Evolutionary conservation across 805 yeast genomes (phyloP).

Genomic region (Saccharomyces kudriavzevii): DNA sequence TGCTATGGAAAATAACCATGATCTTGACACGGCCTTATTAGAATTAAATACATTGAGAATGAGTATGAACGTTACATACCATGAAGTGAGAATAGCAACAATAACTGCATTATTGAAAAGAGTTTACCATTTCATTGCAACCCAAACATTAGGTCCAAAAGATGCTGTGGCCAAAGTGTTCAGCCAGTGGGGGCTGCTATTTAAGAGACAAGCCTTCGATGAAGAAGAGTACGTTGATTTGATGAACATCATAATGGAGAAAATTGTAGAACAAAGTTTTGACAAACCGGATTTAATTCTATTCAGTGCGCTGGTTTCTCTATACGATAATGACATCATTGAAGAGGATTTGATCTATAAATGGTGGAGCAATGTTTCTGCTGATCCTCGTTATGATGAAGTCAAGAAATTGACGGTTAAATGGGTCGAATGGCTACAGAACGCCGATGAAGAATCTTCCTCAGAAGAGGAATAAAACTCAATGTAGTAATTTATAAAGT

Average conservation of each 20-base stretch:
- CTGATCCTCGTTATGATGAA: slow-evolving; percentile 36
- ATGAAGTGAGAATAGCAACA: slow-evolving; percentile 83
- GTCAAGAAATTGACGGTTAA: slow-evolving; percentile 53
- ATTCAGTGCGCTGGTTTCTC: slow-evolving; percentile 40
- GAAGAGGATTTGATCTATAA: slow-evolving; percentile 70
- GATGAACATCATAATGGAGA: slow-evolving; percentile 37
- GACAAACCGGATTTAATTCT: slow-evolving; percentile 31
- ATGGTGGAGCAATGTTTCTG: slow-evolving; percentile 64
- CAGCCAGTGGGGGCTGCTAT: slow-evolving; percentile 72
- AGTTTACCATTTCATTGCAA: slow-evolving; percentile 63
- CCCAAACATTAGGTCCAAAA: slow-evolving; percentile 68
- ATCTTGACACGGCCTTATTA: slow-evolving; percentile 81
- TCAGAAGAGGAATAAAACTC: slow-evolving; percentile 41
- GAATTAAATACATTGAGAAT: slow-evolving; percentile 91
- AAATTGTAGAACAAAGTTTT: slow-evolving; percentile 18
- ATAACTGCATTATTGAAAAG: slow-evolving; percentile 61
- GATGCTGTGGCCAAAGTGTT: slow-evolving; percentile 73
- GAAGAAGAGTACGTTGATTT: slow-evolving; percentile 71
- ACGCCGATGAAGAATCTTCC: slow-evolving; percentile 57
- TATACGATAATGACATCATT: slow-evolving; percentile 75
- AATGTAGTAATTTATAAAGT: neutral
- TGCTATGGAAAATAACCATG: slow-evolving; percentile 88
- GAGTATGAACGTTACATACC: slow-evolving; percentile 95
- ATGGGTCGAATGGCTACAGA: slow-evolving; percentile 82
- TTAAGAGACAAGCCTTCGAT: slow-evolving; percentile 79